phyloP scores from a whole-genome alignment of 2,329 filamentous ascomycete genomes.

The Colletotrichum lindemuthianum region DNA sequence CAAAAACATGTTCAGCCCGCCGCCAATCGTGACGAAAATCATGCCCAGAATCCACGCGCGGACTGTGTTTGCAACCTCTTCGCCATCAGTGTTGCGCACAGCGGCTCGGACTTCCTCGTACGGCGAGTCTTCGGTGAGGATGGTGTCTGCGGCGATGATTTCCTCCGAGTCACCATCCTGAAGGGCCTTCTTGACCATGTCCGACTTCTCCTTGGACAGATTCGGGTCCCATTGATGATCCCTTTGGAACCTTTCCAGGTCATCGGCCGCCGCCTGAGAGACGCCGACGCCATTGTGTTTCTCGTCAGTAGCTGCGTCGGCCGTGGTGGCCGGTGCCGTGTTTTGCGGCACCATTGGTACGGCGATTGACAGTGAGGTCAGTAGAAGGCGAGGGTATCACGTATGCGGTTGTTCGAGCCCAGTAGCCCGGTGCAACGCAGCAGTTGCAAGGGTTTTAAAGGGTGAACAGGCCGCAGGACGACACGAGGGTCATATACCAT shows the following conservation, averaged over 20 bases:
- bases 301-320: neutral
- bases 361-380: too few species aligned
- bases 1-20: slow-evolving; percentile 40
- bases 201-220: slow-evolving; percentile 45
- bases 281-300: slow-evolving; percentile 1
- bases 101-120: slow-evolving; percentile 45
- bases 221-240: slow-evolving; percentile 49
- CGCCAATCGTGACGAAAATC: slow-evolving; percentile 56
- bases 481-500: too few species aligned
- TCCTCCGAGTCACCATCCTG: slow-evolving; percentile 44
- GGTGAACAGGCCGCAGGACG: neutral
- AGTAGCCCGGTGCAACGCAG: neutral
- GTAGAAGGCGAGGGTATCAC: neutral
- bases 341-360: neutral
- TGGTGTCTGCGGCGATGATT: slow-evolving; percentile 43
- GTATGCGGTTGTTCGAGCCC: neutral
- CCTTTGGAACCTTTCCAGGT: slow-evolving; percentile 44
- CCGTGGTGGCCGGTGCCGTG: neutral
- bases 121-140: slow-evolving; percentile 50
- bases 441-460: neutral
- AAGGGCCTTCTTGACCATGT: slow-evolving; percentile 44
- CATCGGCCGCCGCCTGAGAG: slow-evolving; percentile 21
- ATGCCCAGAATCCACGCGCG: slow-evolving; percentile 56
- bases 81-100: slow-evolving; percentile 23
- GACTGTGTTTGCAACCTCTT: slow-evolving; percentile 48